Percentiles rank a stretch among this genome's conserved stretches.
Evolutionary conservation across 805 yeast genomes (phyloP).

Genomic region (Naumovozyma dairenensis): DNA sequence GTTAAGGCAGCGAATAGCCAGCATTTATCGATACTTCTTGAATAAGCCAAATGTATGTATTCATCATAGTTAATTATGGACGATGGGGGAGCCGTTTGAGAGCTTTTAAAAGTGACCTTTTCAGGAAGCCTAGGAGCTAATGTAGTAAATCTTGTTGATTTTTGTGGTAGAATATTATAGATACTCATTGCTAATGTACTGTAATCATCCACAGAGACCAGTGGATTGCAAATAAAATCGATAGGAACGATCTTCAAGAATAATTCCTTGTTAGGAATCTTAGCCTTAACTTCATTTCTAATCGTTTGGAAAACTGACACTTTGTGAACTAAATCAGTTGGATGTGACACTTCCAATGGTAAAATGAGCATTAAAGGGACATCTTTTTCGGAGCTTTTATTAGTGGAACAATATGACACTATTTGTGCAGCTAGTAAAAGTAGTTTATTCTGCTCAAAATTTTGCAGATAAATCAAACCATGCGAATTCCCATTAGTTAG

Average conservation of each 20-base stretch:
- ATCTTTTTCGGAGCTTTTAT: conserved; percentile 19
- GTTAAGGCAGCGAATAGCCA: conserved; percentile 90
- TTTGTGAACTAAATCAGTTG: conserved; percentile 39
- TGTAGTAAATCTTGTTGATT: conserved; percentile 27
- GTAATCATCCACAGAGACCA: conserved; percentile 23
- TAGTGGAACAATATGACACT: conserved; percentile 28
- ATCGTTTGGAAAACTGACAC: conserved; percentile 41
- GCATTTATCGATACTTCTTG: conserved; percentile 65
- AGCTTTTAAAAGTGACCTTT: conserved; percentile 35
- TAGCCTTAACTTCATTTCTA: conserved; percentile 27
- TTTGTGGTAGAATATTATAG: conserved; percentile 42
- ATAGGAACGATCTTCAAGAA: conserved; percentile 35
- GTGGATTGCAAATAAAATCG: conserved; percentile 31
- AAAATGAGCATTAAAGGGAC: conserved; percentile 23
- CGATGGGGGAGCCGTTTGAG: conserved; percentile 21
- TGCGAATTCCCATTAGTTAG: conserved; percentile 21
- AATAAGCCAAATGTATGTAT: conserved; percentile 77
- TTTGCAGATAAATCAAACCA: conserved; percentile 20
- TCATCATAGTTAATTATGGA: conserved; percentile 40
- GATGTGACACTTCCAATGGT: conserved; percentile 17
- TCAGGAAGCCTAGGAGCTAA: conserved; percentile 36
- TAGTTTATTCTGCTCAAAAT: conserved; percentile 36
- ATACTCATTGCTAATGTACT: conserved; percentile 42
- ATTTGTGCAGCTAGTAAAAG: conserved; percentile 40
- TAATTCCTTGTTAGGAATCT: conserved; percentile 22